Conservation (phyloP, 2,329 filamentous ascomycete genomes). For the Nemania sp. region DNA sequence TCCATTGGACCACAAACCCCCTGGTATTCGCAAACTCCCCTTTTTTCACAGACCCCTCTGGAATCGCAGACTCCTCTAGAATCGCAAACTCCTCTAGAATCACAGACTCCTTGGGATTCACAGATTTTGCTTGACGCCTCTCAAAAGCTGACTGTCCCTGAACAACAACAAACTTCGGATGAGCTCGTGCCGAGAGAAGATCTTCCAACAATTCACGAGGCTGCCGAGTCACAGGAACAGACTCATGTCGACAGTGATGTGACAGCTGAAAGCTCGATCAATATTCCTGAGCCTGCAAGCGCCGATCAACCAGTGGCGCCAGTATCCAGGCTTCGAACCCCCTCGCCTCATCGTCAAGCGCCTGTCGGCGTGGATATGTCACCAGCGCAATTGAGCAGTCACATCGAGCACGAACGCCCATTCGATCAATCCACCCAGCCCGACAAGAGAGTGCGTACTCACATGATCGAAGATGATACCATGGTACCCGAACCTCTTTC, state of each 20-base stretch:
- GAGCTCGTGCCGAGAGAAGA: conserved; percentile 25
- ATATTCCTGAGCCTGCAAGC: conserved; percentile 10
- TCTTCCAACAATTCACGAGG: conserved; percentile 33
- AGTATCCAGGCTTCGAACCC: conserved; percentile 25
- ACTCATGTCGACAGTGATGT: conserved; percentile 10
- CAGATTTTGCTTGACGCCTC: conserved; percentile 10
- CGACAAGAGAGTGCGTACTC: conserved; percentile 43
- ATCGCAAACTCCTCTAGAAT: too few species aligned
- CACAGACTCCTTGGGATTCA: not conserved
- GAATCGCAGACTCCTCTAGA: too few species aligned
- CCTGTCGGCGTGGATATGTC: conserved; percentile 36
- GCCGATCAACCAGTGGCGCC: conserved; percentile 5
- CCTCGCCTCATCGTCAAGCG: conserved; percentile 20
- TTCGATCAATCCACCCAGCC: conserved; percentile 42
- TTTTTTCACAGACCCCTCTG: too few species aligned
- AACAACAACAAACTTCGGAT: conserved; percentile 25
- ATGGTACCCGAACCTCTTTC: conserved; percentile 35
- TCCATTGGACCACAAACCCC: too few species aligned
- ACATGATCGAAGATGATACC: conserved; percentile 31
- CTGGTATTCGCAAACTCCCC: too few species aligned
- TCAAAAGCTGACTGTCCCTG: conserved; percentile 19
- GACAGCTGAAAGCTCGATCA: not conserved
- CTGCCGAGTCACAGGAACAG: conserved; percentile 33
- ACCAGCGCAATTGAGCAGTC: conserved; percentile 41
- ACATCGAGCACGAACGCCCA: conserved; percentile 43